Evolutionary conservation across 2,329 filamentous ascomycete genomes (phyloP).

Genomic region (Aureobasidium pullulans): DNA sequence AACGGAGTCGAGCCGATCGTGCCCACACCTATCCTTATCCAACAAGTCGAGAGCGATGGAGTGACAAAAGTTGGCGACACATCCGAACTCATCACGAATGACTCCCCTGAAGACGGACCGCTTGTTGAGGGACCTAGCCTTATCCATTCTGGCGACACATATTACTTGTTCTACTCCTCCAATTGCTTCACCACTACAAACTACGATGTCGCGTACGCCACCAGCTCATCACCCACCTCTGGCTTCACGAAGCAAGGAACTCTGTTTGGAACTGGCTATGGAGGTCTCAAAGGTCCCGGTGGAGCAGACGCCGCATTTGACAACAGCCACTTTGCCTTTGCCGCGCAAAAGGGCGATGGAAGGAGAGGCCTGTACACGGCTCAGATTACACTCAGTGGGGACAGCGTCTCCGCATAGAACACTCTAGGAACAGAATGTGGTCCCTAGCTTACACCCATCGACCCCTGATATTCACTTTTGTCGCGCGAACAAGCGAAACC

Average conservation of each 20-base stretch:
- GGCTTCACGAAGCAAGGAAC: conserved; percentile 16
- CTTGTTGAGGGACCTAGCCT: conserved; percentile 24
- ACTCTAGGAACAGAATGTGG: background rate
- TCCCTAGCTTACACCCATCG: background rate
- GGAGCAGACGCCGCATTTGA: conserved; percentile 18
- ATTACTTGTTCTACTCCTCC: conserved; percentile 26
- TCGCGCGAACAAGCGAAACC: too few relatives aligned
- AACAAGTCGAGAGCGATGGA: conserved; percentile 22
- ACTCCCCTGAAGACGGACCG: conserved; percentile 21
- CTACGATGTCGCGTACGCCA: conserved; percentile 24
- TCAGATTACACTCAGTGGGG: background rate
- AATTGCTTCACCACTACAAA: conserved; percentile 23
- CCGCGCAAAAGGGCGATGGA: conserved; percentile 16
- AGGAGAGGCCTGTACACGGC: conserved; percentile 17
- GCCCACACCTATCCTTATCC: conserved; percentile 23
- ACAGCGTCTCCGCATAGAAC: conserved; percentile 3
- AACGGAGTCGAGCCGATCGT: conserved; percentile 17
- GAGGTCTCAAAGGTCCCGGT: conserved; percentile 17
- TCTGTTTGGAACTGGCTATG: conserved; percentile 14
- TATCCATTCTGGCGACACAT: conserved; percentile 19
- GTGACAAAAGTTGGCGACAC: conserved; percentile 19
- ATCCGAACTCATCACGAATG: conserved; percentile 20
- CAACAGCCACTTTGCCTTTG: conserved; percentile 19
- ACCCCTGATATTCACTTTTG: background rate
- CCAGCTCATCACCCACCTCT: conserved; percentile 12